Evolutionary conservation across 2,329 filamentous ascomycete genomes (phyloP), one percentile per base, ranked within the genome.

Genomic region (Beauveria asiatica): DNA sequence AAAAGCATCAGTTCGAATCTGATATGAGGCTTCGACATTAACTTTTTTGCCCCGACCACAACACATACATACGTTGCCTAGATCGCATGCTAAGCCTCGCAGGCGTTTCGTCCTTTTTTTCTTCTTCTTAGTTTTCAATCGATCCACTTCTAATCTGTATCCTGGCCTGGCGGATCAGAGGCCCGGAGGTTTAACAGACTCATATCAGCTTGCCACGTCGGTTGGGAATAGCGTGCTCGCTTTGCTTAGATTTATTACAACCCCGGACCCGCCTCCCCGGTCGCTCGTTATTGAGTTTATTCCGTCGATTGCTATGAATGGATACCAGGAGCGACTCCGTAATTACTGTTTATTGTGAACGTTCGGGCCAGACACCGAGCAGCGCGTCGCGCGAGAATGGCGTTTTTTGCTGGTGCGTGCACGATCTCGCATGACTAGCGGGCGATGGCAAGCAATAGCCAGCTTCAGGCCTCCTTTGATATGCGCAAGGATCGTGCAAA

Each of bases 1-100:
- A 62, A 65, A 66, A 62, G 57, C 62, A 64, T 61, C 61, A 64
- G 62, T 65, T 64, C 64, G 62, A 67, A 66, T 65, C 65, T 66
- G 62, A 60, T 65, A 64, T 61, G 62, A 60, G 58, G 58, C 58
- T 60, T 19, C n/a, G 30, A 58, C 57, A 50, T 62, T 21, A 5
- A 5, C 0, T 19, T 62, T 60, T 64, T 62, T 61, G 27, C 11
- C 10, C 19, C 37, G 7, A 37, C 50, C 49, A 42, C 17, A 33
- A 33, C 25, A 13, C 3, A 9, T 9, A 3, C 44, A 25, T 16
- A 5, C 33, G 13, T 37, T 37, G 33, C 13, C 33, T 16, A 0
- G 5, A 6, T 16, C 5, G 33, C 33, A 37, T 16, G 33, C 13
- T 37, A 13, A 16, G 33, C 33, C 16, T 17, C 44, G 44, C 13